These are phyloP conservation scores for Cutaneotrichosporon sp. DNA, from an alignment of 1,284 basidiomycete genomes.

Conservation along the genomic window DNA sequence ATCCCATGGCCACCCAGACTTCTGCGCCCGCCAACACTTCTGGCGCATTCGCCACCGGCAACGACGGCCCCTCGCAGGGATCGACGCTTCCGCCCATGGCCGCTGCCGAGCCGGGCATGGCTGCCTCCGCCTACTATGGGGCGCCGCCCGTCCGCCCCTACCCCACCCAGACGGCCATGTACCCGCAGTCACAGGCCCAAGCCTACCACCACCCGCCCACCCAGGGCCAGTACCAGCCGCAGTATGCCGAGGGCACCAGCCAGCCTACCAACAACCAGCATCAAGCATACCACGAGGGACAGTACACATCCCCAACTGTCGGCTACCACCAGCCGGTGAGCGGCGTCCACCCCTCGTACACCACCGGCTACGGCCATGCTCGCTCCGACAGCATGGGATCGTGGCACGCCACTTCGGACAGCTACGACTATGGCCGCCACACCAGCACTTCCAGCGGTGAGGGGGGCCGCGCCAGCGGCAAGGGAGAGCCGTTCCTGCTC, in stretches of 20 bases:
- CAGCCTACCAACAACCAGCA: constrained; percentile 5
- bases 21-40: constrained; percentile 3
- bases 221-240: constrained; percentile 7
- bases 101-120: background rate
- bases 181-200: constrained; percentile 7
- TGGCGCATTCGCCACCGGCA: background rate
- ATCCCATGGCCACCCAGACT: constrained; percentile 3
- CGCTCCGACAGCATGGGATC: constrained; percentile 8
- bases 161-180: background rate
- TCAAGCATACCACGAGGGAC: background rate
- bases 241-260: background rate
- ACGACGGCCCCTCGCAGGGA: background rate
- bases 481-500: constrained; percentile 46
- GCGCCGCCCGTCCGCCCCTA: background rate
- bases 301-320: background rate
- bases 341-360: background rate
- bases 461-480: constrained; percentile 15
- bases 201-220: background rate
- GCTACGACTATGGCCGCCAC: constrained; percentile 1
- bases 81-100: background rate
- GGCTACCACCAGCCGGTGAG: constrained; percentile 4
- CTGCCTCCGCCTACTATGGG: constrained; percentile 2
- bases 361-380: background rate
- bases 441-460: background rate
- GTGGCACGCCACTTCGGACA: constrained; percentile 5